Evolutionary conservation across 116 monocot genomes (phyloP).

Genomic region (Dioscorea cayenensis): DNA sequence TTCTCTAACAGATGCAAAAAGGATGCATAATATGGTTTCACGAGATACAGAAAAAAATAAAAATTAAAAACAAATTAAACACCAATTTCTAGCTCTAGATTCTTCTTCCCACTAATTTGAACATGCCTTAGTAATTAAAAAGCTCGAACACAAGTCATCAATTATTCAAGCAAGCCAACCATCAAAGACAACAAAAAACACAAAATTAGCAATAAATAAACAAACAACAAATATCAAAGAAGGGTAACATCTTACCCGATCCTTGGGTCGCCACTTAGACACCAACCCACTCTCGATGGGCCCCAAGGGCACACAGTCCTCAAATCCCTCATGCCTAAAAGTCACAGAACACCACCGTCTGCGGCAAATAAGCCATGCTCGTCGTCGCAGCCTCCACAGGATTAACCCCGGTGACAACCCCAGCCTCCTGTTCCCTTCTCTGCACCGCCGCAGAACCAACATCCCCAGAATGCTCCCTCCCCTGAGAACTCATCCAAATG

Average conservation of each 20-base stretch:
- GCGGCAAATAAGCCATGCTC: conserved; percentile 75
- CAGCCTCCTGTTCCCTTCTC: conserved; percentile 27
- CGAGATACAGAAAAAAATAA: no score
- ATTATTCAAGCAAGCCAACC: not conserved
- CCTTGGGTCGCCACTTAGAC: conserved; percentile 93
- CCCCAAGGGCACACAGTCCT: conserved; percentile 48
- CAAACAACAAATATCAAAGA: not conserved
- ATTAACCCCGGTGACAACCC: conserved; percentile 6
- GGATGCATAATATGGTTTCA: no score
- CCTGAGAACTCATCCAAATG: conserved; percentile 26
- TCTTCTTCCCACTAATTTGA: not conserved
- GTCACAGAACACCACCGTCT: conserved; percentile 81
- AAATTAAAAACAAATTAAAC: not conserved
- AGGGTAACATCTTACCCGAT: conserved; percentile 44
- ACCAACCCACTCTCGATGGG: conserved; percentile 60
- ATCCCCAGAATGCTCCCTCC: conserved; percentile 14
- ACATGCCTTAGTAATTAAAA: not conserved
- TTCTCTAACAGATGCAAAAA: no score
- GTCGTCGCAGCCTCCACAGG: conserved; percentile 8
- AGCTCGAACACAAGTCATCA: not conserved
- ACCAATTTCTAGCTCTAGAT: not conserved
- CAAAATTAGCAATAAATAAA: not conserved
- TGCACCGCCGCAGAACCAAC: conserved; percentile 1
- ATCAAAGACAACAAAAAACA: not conserved
- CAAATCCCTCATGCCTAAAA: conserved; percentile 78